phyloP scores from a whole-genome alignment of 306 rosid species.

The Argentina anserina region DNA sequence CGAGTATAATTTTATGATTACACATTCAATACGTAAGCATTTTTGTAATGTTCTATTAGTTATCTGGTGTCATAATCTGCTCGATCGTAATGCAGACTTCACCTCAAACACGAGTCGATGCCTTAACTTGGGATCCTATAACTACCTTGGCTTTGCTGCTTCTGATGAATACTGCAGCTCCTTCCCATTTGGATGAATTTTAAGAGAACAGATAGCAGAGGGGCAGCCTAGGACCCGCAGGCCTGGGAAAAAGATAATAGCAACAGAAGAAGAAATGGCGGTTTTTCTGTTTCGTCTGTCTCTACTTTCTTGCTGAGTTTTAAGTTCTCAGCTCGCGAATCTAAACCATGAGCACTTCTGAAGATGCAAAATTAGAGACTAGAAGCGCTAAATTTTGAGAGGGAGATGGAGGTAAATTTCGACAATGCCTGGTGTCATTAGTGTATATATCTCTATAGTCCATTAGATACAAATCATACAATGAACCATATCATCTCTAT shows the following conservation, averaged over 20 bases:
- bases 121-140: constrained; percentile 90
- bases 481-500: too few relatives aligned
- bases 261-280: too few relatives aligned
- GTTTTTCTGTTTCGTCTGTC: not conserved
- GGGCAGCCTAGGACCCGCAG: constrained; percentile 93
- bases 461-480: too few relatives aligned
- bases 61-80: not conserved
- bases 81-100: constrained; percentile 55
- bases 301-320: not conserved
- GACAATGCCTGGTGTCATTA: not conserved
- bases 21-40: not conserved
- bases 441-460: too few relatives aligned
- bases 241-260: constrained; percentile 97
- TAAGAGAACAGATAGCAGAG: constrained; percentile 89
- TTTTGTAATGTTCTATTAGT: not conserved
- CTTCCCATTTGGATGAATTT: constrained; percentile 75
- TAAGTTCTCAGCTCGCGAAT: not conserved
- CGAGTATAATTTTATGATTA: constrained; percentile 44
- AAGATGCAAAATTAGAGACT: not conserved
- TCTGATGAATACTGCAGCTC: constrained; percentile 89
- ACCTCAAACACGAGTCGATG: constrained; percentile 59
- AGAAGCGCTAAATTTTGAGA: not conserved
- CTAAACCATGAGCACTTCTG: not conserved
- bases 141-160: constrained; percentile 93
- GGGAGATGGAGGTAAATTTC: too few relatives aligned